Conservation (phyloP, 805 yeast genomes). For the Ogataea angusta region DNA sequence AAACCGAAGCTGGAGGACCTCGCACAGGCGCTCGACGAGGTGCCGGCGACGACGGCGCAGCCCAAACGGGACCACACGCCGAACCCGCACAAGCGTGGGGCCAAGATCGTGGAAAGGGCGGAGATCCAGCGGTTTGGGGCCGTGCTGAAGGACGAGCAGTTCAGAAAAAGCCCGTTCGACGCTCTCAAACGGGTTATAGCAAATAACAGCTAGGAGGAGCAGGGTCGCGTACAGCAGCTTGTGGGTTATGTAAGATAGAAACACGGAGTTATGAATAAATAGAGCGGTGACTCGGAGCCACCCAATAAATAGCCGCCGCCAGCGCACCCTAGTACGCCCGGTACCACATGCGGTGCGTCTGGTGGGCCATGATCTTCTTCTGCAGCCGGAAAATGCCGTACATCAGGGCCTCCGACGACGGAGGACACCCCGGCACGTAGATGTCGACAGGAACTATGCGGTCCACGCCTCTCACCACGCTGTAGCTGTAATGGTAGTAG, state of each 20-base stretch:
- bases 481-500: conserved; percentile 83
- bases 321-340: conserved; percentile 39
- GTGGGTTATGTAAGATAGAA: background rate
- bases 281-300: background rate
- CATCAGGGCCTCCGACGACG: conserved; percentile 87
- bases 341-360: conserved; percentile 84
- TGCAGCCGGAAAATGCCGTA: conserved; percentile 87
- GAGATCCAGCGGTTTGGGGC: conserved; percentile 59
- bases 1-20: conserved; percentile 68
- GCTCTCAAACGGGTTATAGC: conserved; percentile 61
- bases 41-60: conserved; percentile 26
- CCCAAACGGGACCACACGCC: conserved; percentile 37
- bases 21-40: conserved; percentile 41
- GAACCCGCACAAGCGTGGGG: conserved; percentile 39
- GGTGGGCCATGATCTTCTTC: conserved; percentile 82
- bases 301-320: conserved; percentile 2
- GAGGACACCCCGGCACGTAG: conserved; percentile 92
- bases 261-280: background rate
- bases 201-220: conserved; percentile 17
- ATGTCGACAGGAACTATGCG: conserved; percentile 85
- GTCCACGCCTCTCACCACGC: conserved; percentile 89
- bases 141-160: conserved; percentile 52
- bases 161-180: conserved; percentile 59
- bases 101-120: conserved; percentile 48
- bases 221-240: background rate